These are phyloP conservation scores for Vanderwaltozyma verrucispora DNA, from an alignment of 805 yeast species.

Conservation along the genomic window DNA sequence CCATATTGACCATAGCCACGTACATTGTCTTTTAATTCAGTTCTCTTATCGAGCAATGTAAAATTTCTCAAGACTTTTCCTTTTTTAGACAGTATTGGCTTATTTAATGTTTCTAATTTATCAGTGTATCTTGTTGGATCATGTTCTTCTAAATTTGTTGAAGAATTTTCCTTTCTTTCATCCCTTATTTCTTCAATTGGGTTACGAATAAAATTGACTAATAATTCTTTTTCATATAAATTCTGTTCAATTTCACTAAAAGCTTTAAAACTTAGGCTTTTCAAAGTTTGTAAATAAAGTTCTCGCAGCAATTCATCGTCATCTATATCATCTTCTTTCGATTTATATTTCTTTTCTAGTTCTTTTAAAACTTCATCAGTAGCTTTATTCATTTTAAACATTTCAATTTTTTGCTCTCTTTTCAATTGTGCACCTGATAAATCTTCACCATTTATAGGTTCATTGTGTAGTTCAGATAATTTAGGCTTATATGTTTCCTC, in stretches of 20 bases:
- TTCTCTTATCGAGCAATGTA: slow-evolving; percentile 52
- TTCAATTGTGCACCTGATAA: slow-evolving; percentile 28
- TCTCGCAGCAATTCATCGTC: slow-evolving; percentile 60
- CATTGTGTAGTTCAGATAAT: slow-evolving; percentile 21
- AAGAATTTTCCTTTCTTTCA: slow-evolving; percentile 1
- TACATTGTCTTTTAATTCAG: slow-evolving; percentile 52
- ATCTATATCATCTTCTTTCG: slow-evolving; percentile 24
- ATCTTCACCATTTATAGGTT: slow-evolving; percentile 13
- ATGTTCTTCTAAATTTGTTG: too few relatives aligned
- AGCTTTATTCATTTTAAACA: slow-evolving; percentile 50
- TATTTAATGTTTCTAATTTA: slow-evolving; percentile 41
- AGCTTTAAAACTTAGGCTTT: slow-evolving; percentile 40
- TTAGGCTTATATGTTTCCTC: slow-evolving; percentile 34
- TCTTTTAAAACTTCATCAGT: slow-evolving; percentile 35
- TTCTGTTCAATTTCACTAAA: slow-evolving; percentile 48
- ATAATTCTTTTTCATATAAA: slow-evolving; percentile 55
- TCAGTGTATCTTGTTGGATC: slow-evolving; percentile 50
- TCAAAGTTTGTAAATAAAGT: slow-evolving; percentile 46
- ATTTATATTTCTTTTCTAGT: slow-evolving; percentile 25
- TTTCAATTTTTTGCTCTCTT: slow-evolving; percentile 65
- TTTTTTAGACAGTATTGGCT: slow-evolving; percentile 49
- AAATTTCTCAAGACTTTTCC: slow-evolving; percentile 84
- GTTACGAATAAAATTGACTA: slow-evolving; percentile 33
- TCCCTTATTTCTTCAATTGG: slow-evolving; percentile 2
- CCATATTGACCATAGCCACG: slow-evolving; percentile 86